phyloP scores from a whole-genome alignment of 2,329 filamentous ascomycete genomes.

The Paecilomyces formosus region DNA sequence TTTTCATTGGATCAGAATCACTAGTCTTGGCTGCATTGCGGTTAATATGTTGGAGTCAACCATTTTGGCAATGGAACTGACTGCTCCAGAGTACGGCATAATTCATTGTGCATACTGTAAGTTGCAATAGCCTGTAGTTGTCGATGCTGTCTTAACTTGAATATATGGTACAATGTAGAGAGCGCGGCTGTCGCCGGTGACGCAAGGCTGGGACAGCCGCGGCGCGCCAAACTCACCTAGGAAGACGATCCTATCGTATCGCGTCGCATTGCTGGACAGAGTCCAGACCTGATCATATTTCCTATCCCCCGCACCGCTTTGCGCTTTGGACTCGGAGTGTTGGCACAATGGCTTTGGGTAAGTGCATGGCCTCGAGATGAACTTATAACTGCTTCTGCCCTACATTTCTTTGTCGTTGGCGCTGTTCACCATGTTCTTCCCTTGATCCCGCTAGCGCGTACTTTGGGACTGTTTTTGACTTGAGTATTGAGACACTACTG shows the following conservation, averaged over 20 bases:
- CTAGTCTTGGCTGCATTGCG: background rate
- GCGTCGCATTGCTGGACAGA: background rate
- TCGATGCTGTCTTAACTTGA: background rate
- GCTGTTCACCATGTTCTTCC: background rate
- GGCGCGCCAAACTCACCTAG: background rate
- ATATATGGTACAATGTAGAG: background rate
- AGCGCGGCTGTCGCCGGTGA: background rate
- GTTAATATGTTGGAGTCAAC: background rate
- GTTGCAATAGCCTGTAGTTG: background rate
- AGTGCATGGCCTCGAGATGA: constrained; percentile 3
- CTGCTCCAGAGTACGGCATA: background rate
- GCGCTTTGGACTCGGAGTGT: background rate
- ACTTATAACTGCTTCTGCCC: background rate
- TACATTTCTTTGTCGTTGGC: background rate
- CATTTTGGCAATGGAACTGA: background rate
- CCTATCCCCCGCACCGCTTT: background rate
- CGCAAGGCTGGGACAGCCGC: background rate
- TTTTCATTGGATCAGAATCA: background rate
- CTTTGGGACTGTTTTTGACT: background rate
- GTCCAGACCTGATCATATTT: background rate
- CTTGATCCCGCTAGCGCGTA: background rate
- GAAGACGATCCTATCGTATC: background rate
- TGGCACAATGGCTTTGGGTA: constrained; percentile 25
- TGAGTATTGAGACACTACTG: background rate
- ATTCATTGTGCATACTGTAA: background rate